Percentiles rank a stretch among this genome's conserved stretches.
phyloP scores from a whole-genome alignment of 1,284 basidiomycete genomes.

The Mycena sp. region DNA sequence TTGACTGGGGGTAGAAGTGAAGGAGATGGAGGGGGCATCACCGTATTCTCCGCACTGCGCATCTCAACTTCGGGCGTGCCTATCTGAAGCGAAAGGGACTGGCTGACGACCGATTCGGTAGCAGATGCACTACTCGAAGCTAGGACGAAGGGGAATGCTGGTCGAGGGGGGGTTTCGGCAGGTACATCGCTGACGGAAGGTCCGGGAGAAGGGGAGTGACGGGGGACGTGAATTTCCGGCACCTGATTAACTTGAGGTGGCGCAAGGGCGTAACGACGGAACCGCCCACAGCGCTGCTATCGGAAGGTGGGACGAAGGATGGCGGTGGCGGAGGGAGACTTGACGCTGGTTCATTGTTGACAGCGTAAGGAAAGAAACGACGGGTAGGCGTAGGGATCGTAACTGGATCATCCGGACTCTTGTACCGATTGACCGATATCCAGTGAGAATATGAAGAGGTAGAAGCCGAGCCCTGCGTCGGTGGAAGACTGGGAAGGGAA shows the following conservation, averaged over 20 bases:
- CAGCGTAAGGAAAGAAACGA: not conserved
- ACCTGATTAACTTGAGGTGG: not conserved
- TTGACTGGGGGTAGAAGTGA: no score
- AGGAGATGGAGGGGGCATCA: no score
- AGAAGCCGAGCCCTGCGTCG: not conserved
- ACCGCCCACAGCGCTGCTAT: not conserved
- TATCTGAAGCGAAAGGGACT: no score
- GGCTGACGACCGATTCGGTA: no score
- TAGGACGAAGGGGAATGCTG: not conserved
- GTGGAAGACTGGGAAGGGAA: conserved; percentile 3
- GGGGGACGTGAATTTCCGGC: not conserved
- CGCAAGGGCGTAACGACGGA: not conserved
- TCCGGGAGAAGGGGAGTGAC: not conserved
- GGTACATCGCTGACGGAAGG: not conserved
- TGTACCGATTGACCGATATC: conserved; percentile 12
- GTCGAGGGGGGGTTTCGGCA: not conserved
- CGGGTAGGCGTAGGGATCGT: not conserved
- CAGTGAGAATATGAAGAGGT: conserved; percentile 16
- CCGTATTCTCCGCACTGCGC: no score
- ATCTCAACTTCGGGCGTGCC: no score
- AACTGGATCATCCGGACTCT: not conserved
- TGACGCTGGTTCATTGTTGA: not conserved
- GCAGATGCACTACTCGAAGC: no score
- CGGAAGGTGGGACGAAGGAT: not conserved
- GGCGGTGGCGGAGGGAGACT: not conserved